Evolutionary conservation across 2,329 filamentous ascomycete genomes (phyloP).

Genomic region (Neoascochyta sp.): DNA sequence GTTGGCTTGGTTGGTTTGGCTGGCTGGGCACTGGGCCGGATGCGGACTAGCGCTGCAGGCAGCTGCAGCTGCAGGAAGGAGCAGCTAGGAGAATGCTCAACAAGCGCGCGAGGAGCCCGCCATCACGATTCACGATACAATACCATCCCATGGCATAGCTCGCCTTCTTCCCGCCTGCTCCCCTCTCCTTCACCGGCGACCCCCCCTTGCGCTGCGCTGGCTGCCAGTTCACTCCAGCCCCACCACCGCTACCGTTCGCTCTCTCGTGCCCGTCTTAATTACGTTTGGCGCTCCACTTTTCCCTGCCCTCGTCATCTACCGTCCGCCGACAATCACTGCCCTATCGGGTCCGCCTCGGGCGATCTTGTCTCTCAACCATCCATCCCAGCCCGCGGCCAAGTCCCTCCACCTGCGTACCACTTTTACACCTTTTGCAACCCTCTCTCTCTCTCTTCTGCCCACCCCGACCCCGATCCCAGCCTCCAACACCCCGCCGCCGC

Average conservation of each 20-base stretch:
- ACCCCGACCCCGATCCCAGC: not conserved
- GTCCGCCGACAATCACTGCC: too few relatives aligned
- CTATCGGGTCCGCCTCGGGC: slow-evolving; percentile 7
- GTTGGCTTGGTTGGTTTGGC: too few relatives aligned
- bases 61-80: too few relatives aligned
- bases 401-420: slow-evolving; percentile 4
- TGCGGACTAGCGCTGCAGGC: too few relatives aligned
- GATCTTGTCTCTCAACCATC: slow-evolving; percentile 10
- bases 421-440: slow-evolving; percentile 4
- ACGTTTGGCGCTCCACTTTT: slow-evolving; percentile 3
- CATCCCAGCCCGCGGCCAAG: slow-evolving; percentile 9
- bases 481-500: slow-evolving; percentile 1
- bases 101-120: too few relatives aligned
- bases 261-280: slow-evolving; percentile 4
- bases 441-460: slow-evolving; percentile 2
- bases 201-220: too few relatives aligned
- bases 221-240: slow-evolving; percentile 3
- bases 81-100: too few relatives aligned
- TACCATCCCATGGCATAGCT: too few relatives aligned
- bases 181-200: too few relatives aligned
- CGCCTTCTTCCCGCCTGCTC: too few relatives aligned
- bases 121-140: too few relatives aligned
- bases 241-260: slow-evolving; percentile 6
- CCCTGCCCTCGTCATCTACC: slow-evolving; percentile 4
- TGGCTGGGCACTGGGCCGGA: too few relatives aligned